Base-by-base conservation (phyloP, 768 basidiomycete genomes). In the Xerocomus potaroensis region DNA sequence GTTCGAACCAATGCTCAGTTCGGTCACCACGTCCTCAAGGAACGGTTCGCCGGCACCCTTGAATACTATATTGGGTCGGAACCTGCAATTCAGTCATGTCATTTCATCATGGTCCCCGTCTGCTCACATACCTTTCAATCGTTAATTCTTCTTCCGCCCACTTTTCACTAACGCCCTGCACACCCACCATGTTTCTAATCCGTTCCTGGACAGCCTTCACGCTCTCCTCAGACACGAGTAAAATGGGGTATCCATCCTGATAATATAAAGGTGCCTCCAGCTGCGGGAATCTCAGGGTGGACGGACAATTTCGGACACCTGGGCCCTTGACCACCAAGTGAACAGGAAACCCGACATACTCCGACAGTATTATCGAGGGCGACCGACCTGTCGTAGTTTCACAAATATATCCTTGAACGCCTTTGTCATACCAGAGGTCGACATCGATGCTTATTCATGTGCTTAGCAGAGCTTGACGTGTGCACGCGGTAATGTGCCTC, bases 41-140 rank as follows among this genome's bases (percentile, higher is more conserved):
- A 87, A 91, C 5, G 87, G 77, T 4, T 73, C 74, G 2, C 77
- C 83, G 2, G 72, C 69, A 15, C 87, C 87, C 44, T 68, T 68
- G 54, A 89, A 61, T 7, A 89, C 75, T 41, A 91, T 80, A 58
- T 90, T 91, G 0, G 87, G 87, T 41, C 87, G 69, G 69, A 88
- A 91, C 57, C 87, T 87, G 54, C 18, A 44, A 21, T 27, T 37
- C 31, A 36, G 37, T n/a, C 32, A 43, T 12, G 44, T 43, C 47
- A 51, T 19, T 19, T 12, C 33, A 14, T 35, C n/a, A 6, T 8
- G 16, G 19, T 12, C 18, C 16, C 32, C 15, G 21, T 4, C 8
- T 8, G 9, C 16, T 41, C 18, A 58, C 72, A 35, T 45, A 84
- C 84, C 84, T 74, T 58, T 86, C 81, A 38, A 87, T 73, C 31